Base-by-base conservation (phyloP, 2,329 filamentous ascomycete species). In the Fusarium nodosum region DNA sequence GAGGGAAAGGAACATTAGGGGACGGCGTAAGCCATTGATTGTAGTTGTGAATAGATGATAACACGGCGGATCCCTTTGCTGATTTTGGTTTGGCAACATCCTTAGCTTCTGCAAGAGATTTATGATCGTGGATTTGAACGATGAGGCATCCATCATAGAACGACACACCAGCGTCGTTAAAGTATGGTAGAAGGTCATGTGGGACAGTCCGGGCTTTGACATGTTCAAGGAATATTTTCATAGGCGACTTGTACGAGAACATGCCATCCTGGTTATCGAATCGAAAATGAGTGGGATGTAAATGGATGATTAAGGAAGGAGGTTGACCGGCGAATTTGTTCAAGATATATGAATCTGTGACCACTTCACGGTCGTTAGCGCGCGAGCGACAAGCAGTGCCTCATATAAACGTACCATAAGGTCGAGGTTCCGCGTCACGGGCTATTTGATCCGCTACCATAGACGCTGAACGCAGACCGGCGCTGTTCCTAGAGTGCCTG, bases 71-170 rank as follows among this genome's bases (percentile, higher is more conserved):
- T 69, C 85, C 89, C 18, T 87, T 87, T 22, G 86, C 83, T 2
- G 88, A 83, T 9, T 77, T 72, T 5, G 79, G 28, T 82, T 82
- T 53, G 82, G 84, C 51, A 83, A 86, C 59, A 82, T 87, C 88
- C 76, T 93, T 89, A 71, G 86, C 82, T 66, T 86, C 85, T 47
- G 85, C 85, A 42, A 83, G 83, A 1, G 91, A 89, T 74, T 92
- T 93, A 82, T 97, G 93, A 77, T 98, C 93, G 74, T 97, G 88
- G n/a, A 98, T 84, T 78, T 97, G 91, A 36, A 99, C 94, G 72
- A 99, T 98, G 60, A 99, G 86, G 76, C 95, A 97, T 33, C 92
- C 94, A 79, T 98, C 94, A 77, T 98, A 99, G 77, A 97, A 98
- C 12, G 86, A 85, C 16, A 97, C 91, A 22, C 89, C 88, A 20